Base-by-base conservation (phyloP, 2,329 filamentous ascomycete species). In the Talaromyces albobiverticillius region DNA sequence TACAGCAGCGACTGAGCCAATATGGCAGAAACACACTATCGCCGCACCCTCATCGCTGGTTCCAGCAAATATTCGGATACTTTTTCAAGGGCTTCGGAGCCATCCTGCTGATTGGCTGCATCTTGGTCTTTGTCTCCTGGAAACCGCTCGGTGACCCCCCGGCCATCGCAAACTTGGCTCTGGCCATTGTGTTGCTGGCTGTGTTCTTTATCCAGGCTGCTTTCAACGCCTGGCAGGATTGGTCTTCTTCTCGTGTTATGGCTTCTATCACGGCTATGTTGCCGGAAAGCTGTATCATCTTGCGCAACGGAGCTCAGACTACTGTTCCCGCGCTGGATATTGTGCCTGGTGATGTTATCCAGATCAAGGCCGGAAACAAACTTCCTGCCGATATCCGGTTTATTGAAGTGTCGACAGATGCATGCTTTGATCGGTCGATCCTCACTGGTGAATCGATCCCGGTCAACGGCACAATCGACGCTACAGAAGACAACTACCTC, bases 111-210 rank as follows among this genome's bases (percentile, higher is more conserved):
- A 64, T 85, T 2, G 88, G 86, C 16, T 77, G 81, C 18, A 80
- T 91, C 32, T 78, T 92, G 2, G 88, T 92, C 47, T 90, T 91
- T 63, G 73, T 92, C 55, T 83, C 87, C 2, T 92, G 88, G 87
- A 85, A 82, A 59, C 89, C 88, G 0, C 80, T 92, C 0, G 88
- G 88, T 4, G 65, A 87, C 9, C 88, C 88, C 1, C 87, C 88
- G 2, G 80, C 84, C 0, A 62, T 80, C 13, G 87, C 88, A 6
- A 92, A 93, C 64, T 67, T 83, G 34, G 88, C 87, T 0, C 77
- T 92, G 22, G 88, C 85, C 0, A 88, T 90, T 62, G 87, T 92
- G 2, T 73, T 92, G 5, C 67, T 86, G 1, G 80, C 83, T 5
- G 87, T 92, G 7, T 92, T 86, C 63, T 71, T 84, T 59, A 82